Evolutionary conservation across 2,329 filamentous ascomycete species (phyloP).

Genomic region (Microdochium nivale): DNA sequence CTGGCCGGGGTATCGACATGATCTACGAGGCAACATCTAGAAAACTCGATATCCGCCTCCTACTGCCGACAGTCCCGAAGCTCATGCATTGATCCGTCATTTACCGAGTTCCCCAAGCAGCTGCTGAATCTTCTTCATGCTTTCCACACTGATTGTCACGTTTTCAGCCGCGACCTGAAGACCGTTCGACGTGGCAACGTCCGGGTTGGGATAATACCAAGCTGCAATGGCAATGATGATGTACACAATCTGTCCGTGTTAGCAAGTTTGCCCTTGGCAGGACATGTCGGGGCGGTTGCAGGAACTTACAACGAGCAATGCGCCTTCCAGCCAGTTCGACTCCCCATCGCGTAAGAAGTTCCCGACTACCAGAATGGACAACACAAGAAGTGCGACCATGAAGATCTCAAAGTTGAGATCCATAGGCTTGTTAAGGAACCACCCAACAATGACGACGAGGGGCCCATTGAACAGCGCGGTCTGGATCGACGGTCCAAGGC

Average conservation of each 20-base stretch:
- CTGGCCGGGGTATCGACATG: no score
- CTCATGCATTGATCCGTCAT: no score
- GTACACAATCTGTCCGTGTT: constrained; percentile 37
- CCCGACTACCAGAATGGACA: constrained; percentile 79
- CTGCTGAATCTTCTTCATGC: not conserved
- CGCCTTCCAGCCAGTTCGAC: constrained; percentile 84
- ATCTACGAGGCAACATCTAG: no score
- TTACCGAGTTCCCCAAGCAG: not conserved
- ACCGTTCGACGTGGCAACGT: constrained; percentile 3
- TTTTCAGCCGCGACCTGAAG: not conserved
- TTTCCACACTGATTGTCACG: not conserved
- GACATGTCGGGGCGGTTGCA: not conserved
- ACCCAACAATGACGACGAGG: constrained; percentile 73
- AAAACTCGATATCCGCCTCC: no score
- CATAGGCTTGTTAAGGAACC: constrained; percentile 64
- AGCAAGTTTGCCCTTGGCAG: not conserved
- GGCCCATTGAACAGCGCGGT: constrained; percentile 85
- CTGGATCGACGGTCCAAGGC: constrained; percentile 80
- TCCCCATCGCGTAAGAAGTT: constrained; percentile 83
- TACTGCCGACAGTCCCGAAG: no score
- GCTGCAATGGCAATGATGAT: constrained; percentile 51
- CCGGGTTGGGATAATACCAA: constrained; percentile 42
- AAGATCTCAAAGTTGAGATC: constrained; percentile 82
- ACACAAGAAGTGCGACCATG: constrained; percentile 70
- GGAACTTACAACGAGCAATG: constrained; percentile 53